Evolutionary conservation across 2,329 filamentous ascomycete genomes (phyloP), one percentile per base, ranked within the genome.

Genomic region (Fusarium foetens): DNA sequence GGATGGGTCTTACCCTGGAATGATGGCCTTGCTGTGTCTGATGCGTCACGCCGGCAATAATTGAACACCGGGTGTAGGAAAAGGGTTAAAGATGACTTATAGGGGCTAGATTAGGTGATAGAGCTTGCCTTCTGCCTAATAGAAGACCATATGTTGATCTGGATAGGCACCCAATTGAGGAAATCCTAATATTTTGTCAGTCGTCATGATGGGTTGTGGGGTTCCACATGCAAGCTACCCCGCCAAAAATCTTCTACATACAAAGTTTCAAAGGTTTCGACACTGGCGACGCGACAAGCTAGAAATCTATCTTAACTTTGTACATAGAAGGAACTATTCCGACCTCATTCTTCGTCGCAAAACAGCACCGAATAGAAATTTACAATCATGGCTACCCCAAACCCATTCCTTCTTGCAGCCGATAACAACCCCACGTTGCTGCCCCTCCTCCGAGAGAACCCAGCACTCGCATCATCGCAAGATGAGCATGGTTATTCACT

Each of bases 401-500:
- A 94, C 76, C 88, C 88, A 3, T 94, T 92, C 79, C 86, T 94
- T 62, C 87, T 94, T 53, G 95, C 95, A 43, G 93, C 95, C 67
- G 95, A 97, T 81, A 92, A 94, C 78, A 92, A 92, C 57, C 84
- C 89, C 45, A 86, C 88, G 48, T 89, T 99, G 60, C 86, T 97
- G 69, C 85, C 90, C 64, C 89, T 95, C 74, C 90, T 99, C 58
- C 88, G 89, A 71, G 85, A 90, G 68, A 89, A 94, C 74, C 93
- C 94, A 38, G 83, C 89, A n/a, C 86, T 97, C 58, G 95, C 96
- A 59, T 88, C 91, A 5, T 84, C 88, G 58, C 94, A 97, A 83
- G 96, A 99, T 81, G 90, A 92, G 66, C 93, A 98, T 78, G 96
- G 96, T 77, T 99, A 99, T 84, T 97, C 94, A 51, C 90, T 98